Percentiles rank a stretch among this genome's conserved stretches.
Conservation (phyloP, 192 early-diverging fungal species). For the Rhizoclosmatium sp. region DNA sequence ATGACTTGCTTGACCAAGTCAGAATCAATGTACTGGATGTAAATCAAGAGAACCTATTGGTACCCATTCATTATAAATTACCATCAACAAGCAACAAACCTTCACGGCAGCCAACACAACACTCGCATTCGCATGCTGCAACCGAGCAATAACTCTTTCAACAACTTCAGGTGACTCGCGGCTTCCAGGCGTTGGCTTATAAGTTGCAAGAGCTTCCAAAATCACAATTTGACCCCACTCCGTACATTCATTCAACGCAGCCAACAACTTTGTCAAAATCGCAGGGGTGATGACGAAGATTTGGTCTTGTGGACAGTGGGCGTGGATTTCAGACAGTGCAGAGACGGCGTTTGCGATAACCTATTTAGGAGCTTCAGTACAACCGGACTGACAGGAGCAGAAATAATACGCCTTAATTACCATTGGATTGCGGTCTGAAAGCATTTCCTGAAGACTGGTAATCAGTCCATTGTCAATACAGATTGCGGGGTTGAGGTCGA, state of each 20-base stretch:
- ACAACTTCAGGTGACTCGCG: slow-evolving; percentile 71
- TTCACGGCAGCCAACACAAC: slow-evolving; percentile 92
- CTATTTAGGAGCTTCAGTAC: slow-evolving; percentile 43
- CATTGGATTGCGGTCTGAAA: slow-evolving; percentile 97
- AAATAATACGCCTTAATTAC: slow-evolving; percentile 52
- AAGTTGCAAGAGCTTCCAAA: slow-evolving; percentile 53
- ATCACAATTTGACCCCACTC: slow-evolving; percentile 99
- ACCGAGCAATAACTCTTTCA: slow-evolving; percentile 88
- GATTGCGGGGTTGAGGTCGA: slow-evolving; percentile 84
- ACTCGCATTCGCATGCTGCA: slow-evolving; percentile 96
- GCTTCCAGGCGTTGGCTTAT: slow-evolving; percentile 18
- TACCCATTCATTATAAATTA: not conserved
- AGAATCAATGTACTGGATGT: slow-evolving; percentile 73
- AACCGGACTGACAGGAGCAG: not conserved
- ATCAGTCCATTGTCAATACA: slow-evolving; percentile 96
- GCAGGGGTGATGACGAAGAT: slow-evolving; percentile 82
- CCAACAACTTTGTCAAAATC: slow-evolving; percentile 89
- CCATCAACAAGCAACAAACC: slow-evolving; percentile 2
- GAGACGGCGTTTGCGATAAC: slow-evolving; percentile 97
- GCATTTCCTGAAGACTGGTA: slow-evolving; percentile 78
- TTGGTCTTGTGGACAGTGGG: slow-evolving; percentile 67
- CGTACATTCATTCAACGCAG: slow-evolving; percentile 94
- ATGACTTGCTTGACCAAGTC: slow-evolving; percentile 76
- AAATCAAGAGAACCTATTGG: slow-evolving; percentile 75
- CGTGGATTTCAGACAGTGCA: slow-evolving; percentile 91